Conservation (phyloP, 768 basidiomycete species). For the Galerina marginata region DNA sequence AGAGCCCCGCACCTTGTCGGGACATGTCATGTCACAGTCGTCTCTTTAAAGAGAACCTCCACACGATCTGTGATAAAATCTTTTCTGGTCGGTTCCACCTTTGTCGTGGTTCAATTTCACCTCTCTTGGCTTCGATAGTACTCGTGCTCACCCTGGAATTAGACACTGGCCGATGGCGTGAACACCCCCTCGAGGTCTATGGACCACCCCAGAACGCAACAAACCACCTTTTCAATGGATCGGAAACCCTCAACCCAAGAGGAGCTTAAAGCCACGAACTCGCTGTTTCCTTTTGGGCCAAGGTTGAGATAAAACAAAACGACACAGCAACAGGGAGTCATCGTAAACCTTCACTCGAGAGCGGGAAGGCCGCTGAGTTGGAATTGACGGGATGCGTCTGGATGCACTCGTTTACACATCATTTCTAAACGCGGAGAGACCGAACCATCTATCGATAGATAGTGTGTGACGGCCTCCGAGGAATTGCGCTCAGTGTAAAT, state of each 20-base stretch:
- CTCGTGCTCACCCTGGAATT: constrained; percentile 1
- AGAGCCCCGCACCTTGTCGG: not conserved
- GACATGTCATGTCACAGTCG: not conserved
- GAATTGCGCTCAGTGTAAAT: not conserved
- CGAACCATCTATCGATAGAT: not conserved
- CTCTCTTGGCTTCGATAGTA: not conserved
- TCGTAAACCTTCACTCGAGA: not conserved
- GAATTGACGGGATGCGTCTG: not conserved
- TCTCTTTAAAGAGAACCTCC: no score
- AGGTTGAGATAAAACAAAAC: not conserved
- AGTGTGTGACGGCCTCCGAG: constrained; percentile 11
- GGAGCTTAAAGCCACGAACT: not conserved
- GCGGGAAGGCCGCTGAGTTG: not conserved
- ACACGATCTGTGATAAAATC: no score
- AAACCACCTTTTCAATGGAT: constrained; percentile 1
- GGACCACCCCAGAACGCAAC: not conserved
- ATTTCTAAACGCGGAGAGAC: not conserved
- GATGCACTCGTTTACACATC: not conserved
- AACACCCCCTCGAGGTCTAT: constrained; percentile 5
- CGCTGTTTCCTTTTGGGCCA: not conserved
- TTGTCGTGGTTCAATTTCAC: not conserved
- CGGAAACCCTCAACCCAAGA: constrained; percentile 8
- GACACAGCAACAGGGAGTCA: no score
- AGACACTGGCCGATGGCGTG: not conserved
- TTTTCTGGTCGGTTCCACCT: no score